These are phyloP conservation scores for Malassezia vespertilionis DNA, from an alignment of 1,284 basidiomycete species.

Conservation along the genomic window DNA sequence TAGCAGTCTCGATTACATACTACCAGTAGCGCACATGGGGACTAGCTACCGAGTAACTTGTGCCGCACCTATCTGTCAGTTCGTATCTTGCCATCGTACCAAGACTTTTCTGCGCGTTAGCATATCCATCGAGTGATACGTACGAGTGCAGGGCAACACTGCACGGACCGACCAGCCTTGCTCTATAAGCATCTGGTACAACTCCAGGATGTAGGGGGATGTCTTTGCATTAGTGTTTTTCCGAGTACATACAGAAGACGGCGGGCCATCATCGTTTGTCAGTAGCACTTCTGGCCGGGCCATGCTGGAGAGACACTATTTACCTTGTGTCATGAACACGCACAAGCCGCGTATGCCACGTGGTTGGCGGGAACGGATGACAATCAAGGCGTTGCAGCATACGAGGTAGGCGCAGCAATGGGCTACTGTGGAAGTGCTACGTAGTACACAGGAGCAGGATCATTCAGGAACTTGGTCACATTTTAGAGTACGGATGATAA, in stretches of 20 bases:
- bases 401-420: no score
- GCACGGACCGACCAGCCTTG: slow-evolving; percentile 41
- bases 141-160: slow-evolving; percentile 36
- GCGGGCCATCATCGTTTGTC: slow-evolving; percentile 45
- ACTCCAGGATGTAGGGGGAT: slow-evolving; percentile 39
- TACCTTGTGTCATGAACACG: no score
- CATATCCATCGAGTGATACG: not conserved
- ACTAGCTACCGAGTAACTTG: slow-evolving; percentile 34
- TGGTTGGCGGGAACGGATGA: no score
- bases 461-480: slow-evolving; percentile 7
- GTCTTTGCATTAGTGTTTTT: not conserved
- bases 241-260: slow-evolving; percentile 18
- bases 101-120: slow-evolving; percentile 13
- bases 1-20: slow-evolving; percentile 6
- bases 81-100: not conserved
- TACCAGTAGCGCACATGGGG: slow-evolving; percentile 39
- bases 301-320: not conserved
- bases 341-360: no score
- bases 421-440: no score
- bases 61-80: slow-evolving; percentile 21
- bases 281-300: slow-evolving; percentile 24
- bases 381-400: no score
- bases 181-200: slow-evolving; percentile 26
- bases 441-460: no score
- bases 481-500: slow-evolving; percentile 12